Base-by-base conservation (phyloP, 148 eudicot species). In the Rhododendron ferrugineum region DNA sequence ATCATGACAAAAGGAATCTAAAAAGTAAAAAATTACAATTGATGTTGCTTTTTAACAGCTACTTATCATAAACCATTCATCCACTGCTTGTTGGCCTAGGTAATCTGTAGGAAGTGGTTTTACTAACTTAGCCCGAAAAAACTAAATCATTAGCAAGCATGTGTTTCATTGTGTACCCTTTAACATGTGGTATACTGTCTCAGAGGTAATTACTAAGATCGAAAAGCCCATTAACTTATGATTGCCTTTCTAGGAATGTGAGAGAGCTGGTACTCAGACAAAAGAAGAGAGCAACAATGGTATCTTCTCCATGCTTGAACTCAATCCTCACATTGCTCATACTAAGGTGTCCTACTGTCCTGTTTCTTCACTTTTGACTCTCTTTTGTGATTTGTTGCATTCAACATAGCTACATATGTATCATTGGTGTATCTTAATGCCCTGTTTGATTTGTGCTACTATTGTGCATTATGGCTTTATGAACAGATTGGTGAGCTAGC, bases 401-500 rank as follows among this genome's bases (percentile, higher is more conserved):
- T 44, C 37, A 22, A 70, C 75, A 11, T 70, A 22, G n/a, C 75
- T 70, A 10, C 23, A 9, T 44, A 23, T 18, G 52, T 16, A 49
- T n/a, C 36, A 26, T 49, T 26, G 37, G 5, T 5, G 20, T 79
- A n/a, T n/a, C 18, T 79, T 7, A 79, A 40, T 37, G 62, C 36
- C n/a, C 36, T 79, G 82, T 49, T 79, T 79, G 82, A 20, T 49
- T 49, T 28, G 34, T 50, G 62, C 62, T 77, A 44, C 46, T 8
- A 22, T 77, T 75, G 26, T 75, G 47, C 13, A 77, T 10, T 44
- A 44, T 44, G 34, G 28, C 26, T 36, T 82, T 11, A 13, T 37
- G 62, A 47, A 76, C 85, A 92, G 93, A 85, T 90, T 23, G 89
- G 87, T 73, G 94, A 90, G 79, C 86, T 92, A 73, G 91, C 92